Base-by-base conservation (phyloP, 2,329 filamentous ascomycete species). In the Colletotrichum viniferum region DNA sequence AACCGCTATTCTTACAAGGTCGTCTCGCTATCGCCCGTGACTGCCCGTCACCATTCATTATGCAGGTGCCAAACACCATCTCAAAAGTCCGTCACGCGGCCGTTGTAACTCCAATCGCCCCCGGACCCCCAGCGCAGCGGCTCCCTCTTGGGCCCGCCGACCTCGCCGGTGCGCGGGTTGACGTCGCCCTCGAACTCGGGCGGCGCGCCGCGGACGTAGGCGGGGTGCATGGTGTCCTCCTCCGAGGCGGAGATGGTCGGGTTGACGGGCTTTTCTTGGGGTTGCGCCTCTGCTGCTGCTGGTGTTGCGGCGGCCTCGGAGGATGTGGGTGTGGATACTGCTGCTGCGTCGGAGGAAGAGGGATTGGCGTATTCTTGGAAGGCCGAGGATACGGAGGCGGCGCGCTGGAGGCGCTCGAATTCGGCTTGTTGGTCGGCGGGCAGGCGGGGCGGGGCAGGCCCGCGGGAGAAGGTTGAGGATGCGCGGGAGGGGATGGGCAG, bases 141-240 rank as follows among this genome's bases (percentile, higher is more conserved):
- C 85, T 99, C 96, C 82, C 98, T 98, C 92, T 98, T 99, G 7
- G 97, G 97, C 1, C 97, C 97, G 7, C 97, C 97, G 13, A 98
- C 92, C 88, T 99, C 97, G 28, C 97, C 97, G 2, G 97, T 99
- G 88, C 93, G 94, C 4, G 97, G 97, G 84, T 99, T 98, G 71
- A 88, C 90, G 69, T 98, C 96, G 74, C 97, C 97, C 79, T 96
- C 93, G 80, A 99, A 99, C 86, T 98, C 96, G 3, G 97, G 96
- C 80, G 93, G 91, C 58, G 96, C 94, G 43, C 96, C 96, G 77
- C 92, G 88, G 78, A 93, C 89, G 73, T 96, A 86, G 82, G 95
- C 92, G 73, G 93, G 91, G 55, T 89, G 90, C n/a, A 87, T 86
- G 24, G 89, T 88, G 68, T 88, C 86, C 28, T 91, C 84, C 43